Conservation (phyloP, 345 rosid genomes). For the Nasturtium officinale region DNA sequence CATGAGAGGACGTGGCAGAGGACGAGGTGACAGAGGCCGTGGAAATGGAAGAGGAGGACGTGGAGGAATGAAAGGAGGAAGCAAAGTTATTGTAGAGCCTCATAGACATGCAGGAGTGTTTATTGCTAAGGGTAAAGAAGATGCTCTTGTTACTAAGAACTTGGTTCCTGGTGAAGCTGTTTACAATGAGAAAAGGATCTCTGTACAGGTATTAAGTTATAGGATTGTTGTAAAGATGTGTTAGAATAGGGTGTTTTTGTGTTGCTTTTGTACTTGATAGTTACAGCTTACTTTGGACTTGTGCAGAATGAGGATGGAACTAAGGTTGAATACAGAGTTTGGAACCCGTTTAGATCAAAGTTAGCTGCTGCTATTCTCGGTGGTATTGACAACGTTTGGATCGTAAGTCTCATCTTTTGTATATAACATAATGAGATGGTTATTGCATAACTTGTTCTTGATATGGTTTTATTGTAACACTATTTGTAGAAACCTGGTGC, state of each 20-base stretch:
- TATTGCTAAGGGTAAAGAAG: conserved; percentile 86
- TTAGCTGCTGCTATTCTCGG: conserved; percentile 96
- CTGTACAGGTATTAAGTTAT: conserved; percentile 63
- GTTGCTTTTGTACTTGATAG: not conserved
- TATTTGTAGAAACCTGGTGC: conserved; percentile 83
- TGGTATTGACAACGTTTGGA: conserved; percentile 94
- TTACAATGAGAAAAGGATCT: conserved; percentile 76
- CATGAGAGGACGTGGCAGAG: conserved; percentile 8
- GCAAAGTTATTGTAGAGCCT: conserved; percentile 77
- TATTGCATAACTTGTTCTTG: not conserved
- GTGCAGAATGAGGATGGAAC: conserved; percentile 93
- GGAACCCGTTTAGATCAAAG: conserved; percentile 99
- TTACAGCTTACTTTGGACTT: too few species aligned
- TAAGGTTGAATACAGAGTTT: conserved; percentile 86
- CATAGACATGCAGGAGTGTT: conserved; percentile 87
- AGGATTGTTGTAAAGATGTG: not conserved
- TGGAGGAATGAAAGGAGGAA: conserved; percentile 89
- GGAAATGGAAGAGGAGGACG: conserved; percentile 47
- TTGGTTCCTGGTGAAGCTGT: conserved; percentile 88
- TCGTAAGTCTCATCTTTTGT: conserved; percentile 52
- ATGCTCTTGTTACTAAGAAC: conserved; percentile 90
- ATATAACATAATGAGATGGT: not conserved
- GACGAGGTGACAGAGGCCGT: conserved; percentile 38
- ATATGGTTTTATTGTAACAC: not conserved
- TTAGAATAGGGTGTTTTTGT: not conserved